Percentiles rank a stretch among this genome's conserved stretches.
Evolutionary conservation across 192 early-diverging fungal species (phyloP).

Genomic region (Chytriomyces sp.): DNA sequence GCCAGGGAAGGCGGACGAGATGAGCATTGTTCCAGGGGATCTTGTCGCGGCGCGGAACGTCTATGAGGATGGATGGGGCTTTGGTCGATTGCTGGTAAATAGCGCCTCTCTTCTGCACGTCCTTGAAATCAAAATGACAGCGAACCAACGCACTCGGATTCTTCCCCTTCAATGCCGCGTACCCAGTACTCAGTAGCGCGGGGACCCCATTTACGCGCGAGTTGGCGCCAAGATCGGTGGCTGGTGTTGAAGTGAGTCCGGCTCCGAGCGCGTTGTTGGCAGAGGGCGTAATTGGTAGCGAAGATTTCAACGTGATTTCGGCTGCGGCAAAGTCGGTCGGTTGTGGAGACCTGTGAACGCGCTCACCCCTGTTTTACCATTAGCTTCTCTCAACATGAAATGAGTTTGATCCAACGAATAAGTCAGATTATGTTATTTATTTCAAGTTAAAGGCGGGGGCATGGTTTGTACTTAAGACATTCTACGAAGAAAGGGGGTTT

Average conservation of each 20-base stretch:
- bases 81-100: constrained; percentile 23
- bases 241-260: constrained; percentile 17
- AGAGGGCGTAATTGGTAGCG: constrained; percentile 2
- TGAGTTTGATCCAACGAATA: too few relatives aligned
- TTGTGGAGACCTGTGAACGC: too few relatives aligned
- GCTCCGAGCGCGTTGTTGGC: neutral
- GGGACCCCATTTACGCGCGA: neutral
- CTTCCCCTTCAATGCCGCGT: constrained; percentile 35
- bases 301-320: neutral
- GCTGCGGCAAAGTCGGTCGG: neutral
- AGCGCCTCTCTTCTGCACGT: neutral
- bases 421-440: too few relatives aligned
- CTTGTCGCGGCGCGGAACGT: constrained; percentile 28
- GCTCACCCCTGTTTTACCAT: too few relatives aligned
- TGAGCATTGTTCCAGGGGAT: constrained; percentile 27
- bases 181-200: constrained; percentile 2
- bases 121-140: neutral
- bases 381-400: too few relatives aligned
- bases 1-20: constrained; percentile 25
- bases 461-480: too few relatives aligned
- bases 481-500: too few relatives aligned
- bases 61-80: constrained; percentile 35
- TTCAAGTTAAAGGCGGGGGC: too few relatives aligned
- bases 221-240: neutral
- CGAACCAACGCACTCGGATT: constrained; percentile 18